These are phyloP conservation scores for Tolypocladium pustulatum DNA, from an alignment of 2,329 filamentous ascomycete species.

Conservation along the genomic window DNA sequence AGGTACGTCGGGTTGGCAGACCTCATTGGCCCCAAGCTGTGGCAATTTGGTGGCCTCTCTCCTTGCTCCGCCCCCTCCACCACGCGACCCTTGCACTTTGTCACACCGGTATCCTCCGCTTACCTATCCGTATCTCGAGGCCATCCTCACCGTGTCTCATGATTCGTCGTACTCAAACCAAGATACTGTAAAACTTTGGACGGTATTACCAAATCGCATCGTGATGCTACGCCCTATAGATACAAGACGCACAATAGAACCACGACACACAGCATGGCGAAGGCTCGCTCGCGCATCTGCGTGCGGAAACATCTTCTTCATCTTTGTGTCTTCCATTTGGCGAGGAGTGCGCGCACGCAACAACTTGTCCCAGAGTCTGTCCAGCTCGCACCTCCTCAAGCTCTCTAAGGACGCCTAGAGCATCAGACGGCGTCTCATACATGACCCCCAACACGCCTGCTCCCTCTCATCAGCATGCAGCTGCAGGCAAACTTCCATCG, in stretches of 20 bases:
- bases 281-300: background rate
- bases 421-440: background rate
- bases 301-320: constrained; percentile 27
- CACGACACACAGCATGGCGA: background rate
- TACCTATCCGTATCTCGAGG: too few species aligned
- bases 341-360: background rate
- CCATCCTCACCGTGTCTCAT: background rate
- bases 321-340: background rate
- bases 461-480: background rate
- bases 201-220: background rate
- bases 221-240: background rate
- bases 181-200: background rate
- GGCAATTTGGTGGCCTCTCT: background rate
- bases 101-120: too few species aligned
- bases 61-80: background rate
- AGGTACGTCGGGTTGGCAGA: too few species aligned
- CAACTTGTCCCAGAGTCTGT: background rate
- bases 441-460: background rate
- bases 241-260: background rate
- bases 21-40: background rate
- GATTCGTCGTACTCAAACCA: background rate
- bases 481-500: background rate
- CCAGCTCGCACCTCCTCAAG: background rate
- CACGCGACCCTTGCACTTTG: background rate
- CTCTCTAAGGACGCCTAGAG: background rate